Base-by-base conservation (phyloP, 768 basidiomycete genomes). In the Mycena leptocephala region DNA sequence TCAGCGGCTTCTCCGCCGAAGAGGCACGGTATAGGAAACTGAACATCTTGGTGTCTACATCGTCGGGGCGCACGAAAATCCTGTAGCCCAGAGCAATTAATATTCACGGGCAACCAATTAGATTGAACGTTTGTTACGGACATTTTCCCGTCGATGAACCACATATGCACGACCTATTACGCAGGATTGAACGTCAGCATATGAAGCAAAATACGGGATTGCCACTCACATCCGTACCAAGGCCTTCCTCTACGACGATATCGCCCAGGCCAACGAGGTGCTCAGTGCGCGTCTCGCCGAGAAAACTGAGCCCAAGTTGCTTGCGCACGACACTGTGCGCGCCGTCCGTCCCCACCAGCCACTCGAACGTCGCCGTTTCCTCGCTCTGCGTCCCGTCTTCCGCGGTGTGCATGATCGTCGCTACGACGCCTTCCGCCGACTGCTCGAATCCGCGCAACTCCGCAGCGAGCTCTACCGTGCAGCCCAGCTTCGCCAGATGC, bases 341-440 rank as follows among this genome's bases (percentile, higher is more conserved):
- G 11, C 88, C 87, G 69, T 89, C 90, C 0, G 85, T 81, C 2
- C 88, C 88, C 18, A 90, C 79, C 0, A 90, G 75, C 76, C 82
- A 89, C 1, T 82, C 79, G 43, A 76, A 79, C 10, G 72, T 77
- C 13, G 83, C 72, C 2, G 63, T 81, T 70, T 89, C 86, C n/a
- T 70, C 56, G 0, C 59, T 56, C 33, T 83, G 82, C 26, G 80
- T 32, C 1, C 78, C 84, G 1, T 81, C 75, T 18, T 48, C 32
- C 18, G 62, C 55, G 8, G 39, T 63, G 59, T 81, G 84, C 13
- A 72, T 73, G 20, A 88, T 51, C 37, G 77, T 79, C 0, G 81
- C 84, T 1, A 77, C 73, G 16, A 88, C 86, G 22, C 76, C 69
- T 61, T 86, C 84, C 0, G 75, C 51, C 32, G 78, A 62, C 65